Conservation (phyloP, 352 stramenopile genomes). For the Pythium angustatum region DNA sequence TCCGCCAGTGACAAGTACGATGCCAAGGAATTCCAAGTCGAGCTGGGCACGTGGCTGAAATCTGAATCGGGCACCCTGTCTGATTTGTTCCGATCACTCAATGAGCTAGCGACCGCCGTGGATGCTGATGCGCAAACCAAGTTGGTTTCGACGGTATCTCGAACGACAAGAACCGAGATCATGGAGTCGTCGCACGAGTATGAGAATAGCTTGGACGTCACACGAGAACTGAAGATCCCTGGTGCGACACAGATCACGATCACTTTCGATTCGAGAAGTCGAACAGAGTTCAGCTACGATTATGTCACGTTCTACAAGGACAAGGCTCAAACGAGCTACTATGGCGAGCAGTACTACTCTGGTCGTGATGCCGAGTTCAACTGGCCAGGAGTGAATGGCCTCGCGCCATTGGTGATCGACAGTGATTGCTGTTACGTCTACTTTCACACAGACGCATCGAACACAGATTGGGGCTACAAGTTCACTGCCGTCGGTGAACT, state of each 20-base stretch:
- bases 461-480: conserved; percentile 82
- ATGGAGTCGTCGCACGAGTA: conserved; percentile 87
- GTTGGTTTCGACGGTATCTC: conserved; percentile 45
- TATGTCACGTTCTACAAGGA: conserved; percentile 89
- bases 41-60: conserved; percentile 20
- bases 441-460: conserved; percentile 85
- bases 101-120: conserved; percentile 34
- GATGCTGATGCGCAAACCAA: conserved; percentile 32
- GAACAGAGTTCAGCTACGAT: conserved; percentile 88
- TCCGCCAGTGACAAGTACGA: neutral
- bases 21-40: neutral
- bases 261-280: conserved; percentile 74
- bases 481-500: conserved; percentile 73
- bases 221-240: conserved; percentile 69
- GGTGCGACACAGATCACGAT: conserved; percentile 76
- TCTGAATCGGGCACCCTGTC: conserved; percentile 30
- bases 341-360: conserved; percentile 74
- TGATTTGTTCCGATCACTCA: conserved; percentile 40
- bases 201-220: conserved; percentile 71
- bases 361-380: conserved; percentile 75
- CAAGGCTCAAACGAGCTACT: conserved; percentile 49
- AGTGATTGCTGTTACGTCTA: conserved; percentile 78
- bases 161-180: conserved; percentile 47
- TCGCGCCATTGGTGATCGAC: conserved; percentile 73
- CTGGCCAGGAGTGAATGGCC: conserved; percentile 72